Conservation (phyloP, 2,329 filamentous ascomycete genomes). For the Camillea tinctor region DNA sequence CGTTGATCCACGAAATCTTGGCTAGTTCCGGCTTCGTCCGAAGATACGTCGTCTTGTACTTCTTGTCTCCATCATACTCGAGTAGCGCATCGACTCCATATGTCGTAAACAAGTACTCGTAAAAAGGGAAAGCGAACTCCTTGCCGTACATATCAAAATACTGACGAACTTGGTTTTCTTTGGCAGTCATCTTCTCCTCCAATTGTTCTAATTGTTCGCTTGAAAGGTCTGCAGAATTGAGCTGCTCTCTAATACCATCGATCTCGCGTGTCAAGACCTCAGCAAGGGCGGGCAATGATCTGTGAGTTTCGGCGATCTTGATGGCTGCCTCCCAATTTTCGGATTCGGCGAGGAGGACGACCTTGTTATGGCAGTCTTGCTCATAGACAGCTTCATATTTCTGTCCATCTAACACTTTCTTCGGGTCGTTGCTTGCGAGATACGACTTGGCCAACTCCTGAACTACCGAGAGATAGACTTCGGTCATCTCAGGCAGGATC, state of each 20-base stretch:
- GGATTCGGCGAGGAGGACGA: slow-evolving; percentile 52
- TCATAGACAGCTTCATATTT: slow-evolving; percentile 49
- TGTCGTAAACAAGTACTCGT: slow-evolving; percentile 70
- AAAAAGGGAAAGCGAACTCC: slow-evolving; percentile 73
- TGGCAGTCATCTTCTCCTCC: slow-evolving; percentile 44
- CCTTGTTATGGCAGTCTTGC: slow-evolving; percentile 50
- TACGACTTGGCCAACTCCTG: slow-evolving; percentile 54
- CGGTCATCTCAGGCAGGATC: slow-evolving; percentile 50
- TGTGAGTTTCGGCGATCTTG: slow-evolving; percentile 57
- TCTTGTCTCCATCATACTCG: slow-evolving; percentile 66
- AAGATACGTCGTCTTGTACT: slow-evolving; percentile 75
- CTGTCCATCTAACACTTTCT: slow-evolving; percentile 42
- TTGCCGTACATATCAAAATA: slow-evolving; percentile 65
- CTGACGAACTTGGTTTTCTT: slow-evolving; percentile 45
- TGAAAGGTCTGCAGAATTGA: slow-evolving; percentile 32
- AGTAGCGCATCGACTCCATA: slow-evolving; percentile 68
- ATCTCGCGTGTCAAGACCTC: slow-evolving; percentile 56
- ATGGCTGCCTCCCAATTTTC: slow-evolving; percentile 58
- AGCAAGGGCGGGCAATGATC: slow-evolving; percentile 54
- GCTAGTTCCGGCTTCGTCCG: slow-evolving; percentile 68
- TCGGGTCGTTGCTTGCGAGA: slow-evolving; percentile 43
- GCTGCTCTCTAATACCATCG: slow-evolving; percentile 38
- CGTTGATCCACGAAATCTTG: slow-evolving; percentile 92
- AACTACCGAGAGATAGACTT: slow-evolving; percentile 54
- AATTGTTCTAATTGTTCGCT: slow-evolving; percentile 39